Percentiles rank a stretch among this genome's conserved stretches.
Evolutionary conservation across 164 flowering plant genomes (phyloP).

Genomic region (Buxus sempervirens): DNA sequence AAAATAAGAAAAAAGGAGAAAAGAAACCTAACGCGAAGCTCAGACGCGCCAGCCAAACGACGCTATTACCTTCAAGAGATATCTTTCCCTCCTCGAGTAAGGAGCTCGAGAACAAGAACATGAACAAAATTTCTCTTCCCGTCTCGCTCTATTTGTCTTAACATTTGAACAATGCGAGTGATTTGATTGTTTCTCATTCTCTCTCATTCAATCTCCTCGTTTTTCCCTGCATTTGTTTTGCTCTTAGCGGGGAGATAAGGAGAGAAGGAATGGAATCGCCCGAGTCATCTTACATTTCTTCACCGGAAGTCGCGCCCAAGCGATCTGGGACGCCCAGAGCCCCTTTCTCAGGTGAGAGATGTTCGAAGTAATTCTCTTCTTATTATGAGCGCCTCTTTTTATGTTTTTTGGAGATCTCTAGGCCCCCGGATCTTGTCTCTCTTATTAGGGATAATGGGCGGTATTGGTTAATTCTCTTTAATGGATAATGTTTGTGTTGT

Average conservation of each 20-base stretch:
- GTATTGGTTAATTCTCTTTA: background rate
- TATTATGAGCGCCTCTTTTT: too few species aligned
- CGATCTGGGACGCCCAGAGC: constrained; percentile 16
- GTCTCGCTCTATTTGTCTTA: background rate
- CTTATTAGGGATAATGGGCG: background rate
- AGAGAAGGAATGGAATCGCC: constrained; percentile 32
- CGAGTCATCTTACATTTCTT: constrained; percentile 28
- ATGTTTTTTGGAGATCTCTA: constrained; percentile 4
- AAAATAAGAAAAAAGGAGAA: too few species aligned
- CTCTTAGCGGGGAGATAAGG: background rate
- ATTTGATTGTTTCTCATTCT: background rate
- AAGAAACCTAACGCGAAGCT: background rate
- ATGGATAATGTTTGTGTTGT: too few species aligned
- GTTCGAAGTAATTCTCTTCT: too few species aligned
- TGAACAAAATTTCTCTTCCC: background rate
- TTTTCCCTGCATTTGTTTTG: background rate
- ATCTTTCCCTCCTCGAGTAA: background rate
- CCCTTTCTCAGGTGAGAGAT: constrained; percentile 21
- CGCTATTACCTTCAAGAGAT: background rate
- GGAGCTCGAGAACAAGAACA: background rate
- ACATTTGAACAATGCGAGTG: background rate
- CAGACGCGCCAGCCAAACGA: background rate
- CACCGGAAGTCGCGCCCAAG: constrained; percentile 28
- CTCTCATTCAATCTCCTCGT: background rate
- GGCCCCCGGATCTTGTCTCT: constrained; percentile 9